phyloP scores from a whole-genome alignment of 1,139 yeast genomes.

The Pichia sp. region DNA sequence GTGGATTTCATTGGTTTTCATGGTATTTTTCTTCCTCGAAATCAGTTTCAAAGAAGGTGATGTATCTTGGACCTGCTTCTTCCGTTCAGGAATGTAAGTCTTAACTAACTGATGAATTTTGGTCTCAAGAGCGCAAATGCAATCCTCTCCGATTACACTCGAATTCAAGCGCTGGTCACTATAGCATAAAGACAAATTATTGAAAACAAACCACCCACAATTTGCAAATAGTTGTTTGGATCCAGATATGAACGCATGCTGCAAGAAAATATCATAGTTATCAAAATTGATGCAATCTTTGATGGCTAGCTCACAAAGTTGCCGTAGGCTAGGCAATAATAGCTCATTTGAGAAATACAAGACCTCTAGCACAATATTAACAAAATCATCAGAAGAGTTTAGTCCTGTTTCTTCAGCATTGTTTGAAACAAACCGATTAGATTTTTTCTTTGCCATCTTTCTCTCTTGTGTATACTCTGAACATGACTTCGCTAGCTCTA shows the following conservation, averaged over 20 bases:
- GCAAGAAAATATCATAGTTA: conserved; percentile 54
- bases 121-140: conserved; percentile 23
- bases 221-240: conserved; percentile 55
- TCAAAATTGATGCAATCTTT: conserved; percentile 57
- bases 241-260: conserved; percentile 48
- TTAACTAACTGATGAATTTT: conserved; percentile 29
- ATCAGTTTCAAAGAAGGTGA: not conserved
- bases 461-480: not conserved
- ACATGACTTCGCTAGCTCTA: not conserved
- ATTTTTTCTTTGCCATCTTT: not conserved
- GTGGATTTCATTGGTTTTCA: not conserved
- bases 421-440: not conserved
- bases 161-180: conserved; percentile 39
- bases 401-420: not conserved
- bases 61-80: not conserved
- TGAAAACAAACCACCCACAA: conserved; percentile 65
- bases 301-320: conserved; percentile 58
- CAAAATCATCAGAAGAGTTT: conserved; percentile 32
- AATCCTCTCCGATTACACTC: conserved; percentile 20
- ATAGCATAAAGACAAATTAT: conserved; percentile 61
- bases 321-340: conserved; percentile 55
- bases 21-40: not conserved
- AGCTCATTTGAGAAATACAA: conserved; percentile 64
- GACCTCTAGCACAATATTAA: conserved; percentile 55
- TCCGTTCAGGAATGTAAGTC: conserved; percentile 22